Base-by-base conservation (phyloP, 257 asterid genomes). In the Paulownia fortunei region DNA sequence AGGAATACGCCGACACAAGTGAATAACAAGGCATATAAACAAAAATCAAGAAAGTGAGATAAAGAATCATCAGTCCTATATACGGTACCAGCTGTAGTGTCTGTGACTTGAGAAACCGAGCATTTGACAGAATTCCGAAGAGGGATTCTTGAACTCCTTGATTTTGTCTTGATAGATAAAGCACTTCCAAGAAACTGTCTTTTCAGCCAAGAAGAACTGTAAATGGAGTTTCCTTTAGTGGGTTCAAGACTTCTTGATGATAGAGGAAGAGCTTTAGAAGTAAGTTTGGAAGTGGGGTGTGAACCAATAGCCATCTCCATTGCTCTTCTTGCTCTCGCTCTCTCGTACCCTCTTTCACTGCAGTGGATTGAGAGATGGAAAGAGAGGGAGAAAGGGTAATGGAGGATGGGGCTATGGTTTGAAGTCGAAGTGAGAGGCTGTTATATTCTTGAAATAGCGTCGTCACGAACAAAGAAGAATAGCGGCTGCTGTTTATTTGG, bases 251-350 rank as follows among this genome's bases (percentile, higher is more conserved):
- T 55, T 80, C 79, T 75, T 69, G 86, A 61, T 42, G 84, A 32
- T 39, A 34, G 24, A 15, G 59, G 54, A 8, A 69, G 78, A 77
- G 83, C 63, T 73, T 71, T 79, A 23, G 84, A 72, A 62, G 75
- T 64, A 64, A 76, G 72, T 51, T 79, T 47, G 10, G 81, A 80
- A 69, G 86, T 83, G 70, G 88, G 79, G 63, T 74, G 73, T 7
- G 90, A 83, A 34, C 88, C 85, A 52, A 87, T 76, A 73, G 94
- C 86, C 92, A 86, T 92, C 80, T 94, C 99, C 97, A 88, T 89
- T 79, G 80, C 82, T 72, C 79, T 32, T 69, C 72, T 18, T 76
- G 24, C 84, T n/a, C n/a, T n/a, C n/a, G n/a, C n/a, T n/a, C n/a
- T 74, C 76, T 41, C 80, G 54, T 77, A 74, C 85, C 70, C 62